phyloP scores from a whole-genome alignment of 2,329 filamentous ascomycete species.

The Ceratocystis papillata region DNA sequence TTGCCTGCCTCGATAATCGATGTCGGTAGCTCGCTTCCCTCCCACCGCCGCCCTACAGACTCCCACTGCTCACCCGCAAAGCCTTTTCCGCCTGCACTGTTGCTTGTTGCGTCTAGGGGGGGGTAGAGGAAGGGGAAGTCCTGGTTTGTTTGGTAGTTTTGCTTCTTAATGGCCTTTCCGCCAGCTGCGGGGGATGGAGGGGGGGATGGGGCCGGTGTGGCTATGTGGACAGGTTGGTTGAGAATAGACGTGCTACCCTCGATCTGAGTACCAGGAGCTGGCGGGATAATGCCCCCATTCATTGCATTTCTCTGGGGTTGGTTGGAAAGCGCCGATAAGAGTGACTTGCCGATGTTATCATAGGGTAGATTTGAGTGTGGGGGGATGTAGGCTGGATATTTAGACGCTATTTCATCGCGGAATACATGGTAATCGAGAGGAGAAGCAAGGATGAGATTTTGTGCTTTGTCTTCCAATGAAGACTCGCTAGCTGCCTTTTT shows the following conservation, averaged over 20 bases:
- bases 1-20: slow-evolving; percentile 93
- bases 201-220: slow-evolving; percentile 92
- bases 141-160: slow-evolving; percentile 98
- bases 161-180: slow-evolving; percentile 92
- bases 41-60: slow-evolving; percentile 75
- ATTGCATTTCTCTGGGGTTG: slow-evolving; percentile 53
- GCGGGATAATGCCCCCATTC: slow-evolving; percentile 51
- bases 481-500: slow-evolving; percentile 62
- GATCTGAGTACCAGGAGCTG: slow-evolving; percentile 42
- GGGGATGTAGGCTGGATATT: slow-evolving; percentile 93
- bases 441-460: slow-evolving; percentile 79
- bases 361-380: slow-evolving; percentile 73
- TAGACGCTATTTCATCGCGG: slow-evolving; percentile 90
- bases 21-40: slow-evolving; percentile 84
- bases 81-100: slow-evolving; percentile 82
- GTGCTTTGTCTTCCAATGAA: slow-evolving; percentile 48
- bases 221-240: slow-evolving; percentile 93
- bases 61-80: slow-evolving; percentile 67
- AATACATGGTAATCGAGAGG: slow-evolving; percentile 94
- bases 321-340: slow-evolving; percentile 73
- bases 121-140: slow-evolving; percentile 98
- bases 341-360: slow-evolving; percentile 81
- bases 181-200: slow-evolving; percentile 79
- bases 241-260: slow-evolving; percentile 64
- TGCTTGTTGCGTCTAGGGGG: slow-evolving; percentile 77